Evolutionary conservation across 345 rosid genomes (phyloP), one percentile per base, ranked within the genome.

Genomic region (Acer campestre): DNA sequence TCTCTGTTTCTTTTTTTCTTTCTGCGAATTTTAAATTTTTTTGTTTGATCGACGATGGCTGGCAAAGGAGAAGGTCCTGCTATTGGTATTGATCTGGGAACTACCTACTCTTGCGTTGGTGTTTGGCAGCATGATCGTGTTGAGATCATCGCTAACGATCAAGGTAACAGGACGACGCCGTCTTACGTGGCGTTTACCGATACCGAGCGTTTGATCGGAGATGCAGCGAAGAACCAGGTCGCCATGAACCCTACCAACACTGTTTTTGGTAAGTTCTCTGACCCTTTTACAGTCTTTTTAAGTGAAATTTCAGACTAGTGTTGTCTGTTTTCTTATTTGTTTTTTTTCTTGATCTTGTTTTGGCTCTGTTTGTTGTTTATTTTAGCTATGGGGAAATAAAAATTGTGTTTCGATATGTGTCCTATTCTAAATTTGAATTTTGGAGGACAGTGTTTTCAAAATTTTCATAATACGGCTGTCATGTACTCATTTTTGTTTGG

Each of bases 41-140:
- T 23, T 35, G 14, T 11, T 53, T 4, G 27, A 59, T 1, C 5
- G 7, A 10, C 12, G 22, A 82, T 82, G 85, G 80, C 85, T 62
- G 82, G 80, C 8, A 76, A 82, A 77, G 82, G 82, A 40, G 85
- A 82, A 1, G 82, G 83, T 42, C 86, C 86, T 31, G 82, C 86
- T 3, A 84, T 80, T 8, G 86, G 83, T 5, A 79, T 82, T 23
- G 85, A 82, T 55, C 42, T 82, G 22, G 85, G 85, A 4, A 82
- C 85, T 8, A 80, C 86, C 1, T 83, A 83, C 55, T 83, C 83
- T 6, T 83, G 86, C 66, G 86, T 83, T 0, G 86, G 86, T 10
- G 83, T 83, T 0, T 83, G 86, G 86, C 86, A 83, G 38, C 86
- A 83, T 16, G 86, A 83, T 71, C 81, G 83, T n/a, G 86, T 83